Evolutionary conservation across 2,329 filamentous ascomycete species (phyloP).

Genomic region (Fusarium secorum): DNA sequence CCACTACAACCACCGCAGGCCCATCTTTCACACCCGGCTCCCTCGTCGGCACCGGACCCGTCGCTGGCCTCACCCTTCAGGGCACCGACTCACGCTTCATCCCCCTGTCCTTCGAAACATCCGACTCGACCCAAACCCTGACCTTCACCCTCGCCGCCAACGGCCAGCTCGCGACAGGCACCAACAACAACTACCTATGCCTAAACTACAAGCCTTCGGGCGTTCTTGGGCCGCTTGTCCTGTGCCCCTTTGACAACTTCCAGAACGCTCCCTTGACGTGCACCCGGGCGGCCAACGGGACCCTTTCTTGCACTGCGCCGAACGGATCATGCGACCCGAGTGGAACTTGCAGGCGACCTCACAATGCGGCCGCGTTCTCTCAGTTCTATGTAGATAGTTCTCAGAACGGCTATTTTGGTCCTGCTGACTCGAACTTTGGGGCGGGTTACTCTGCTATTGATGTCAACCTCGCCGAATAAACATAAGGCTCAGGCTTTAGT

Average conservation of each 20-base stretch:
- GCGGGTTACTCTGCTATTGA: neutral
- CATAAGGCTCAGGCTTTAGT: fast-evolving
- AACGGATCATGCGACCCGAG: fast-evolving
- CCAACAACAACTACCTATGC: conserved; percentile 1
- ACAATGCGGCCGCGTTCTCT: fast-evolving
- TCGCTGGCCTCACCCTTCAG: neutral
- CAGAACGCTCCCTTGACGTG: neutral
- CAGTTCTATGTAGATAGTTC: conserved; percentile 3
- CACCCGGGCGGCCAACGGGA: neutral
- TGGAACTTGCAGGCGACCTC: neutral
- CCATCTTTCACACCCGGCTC: neutral
- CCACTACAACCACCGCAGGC: neutral
- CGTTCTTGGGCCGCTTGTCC: neutral
- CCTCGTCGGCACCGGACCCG: neutral
- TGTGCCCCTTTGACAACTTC: neutral
- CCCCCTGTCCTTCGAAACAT: conserved; percentile 1
- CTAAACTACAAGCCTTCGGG: neutral
- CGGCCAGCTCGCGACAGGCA: neutral
- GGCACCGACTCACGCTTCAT: neutral
- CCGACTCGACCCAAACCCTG: neutral
- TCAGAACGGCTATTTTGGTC: neutral
- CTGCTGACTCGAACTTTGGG: neutral
- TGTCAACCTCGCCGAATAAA: neutral
- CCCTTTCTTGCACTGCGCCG: neutral
- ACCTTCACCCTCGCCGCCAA: neutral